phyloP scores from a whole-genome alignment of 2,329 filamentous ascomycete genomes.

The Cercospora canescens region DNA sequence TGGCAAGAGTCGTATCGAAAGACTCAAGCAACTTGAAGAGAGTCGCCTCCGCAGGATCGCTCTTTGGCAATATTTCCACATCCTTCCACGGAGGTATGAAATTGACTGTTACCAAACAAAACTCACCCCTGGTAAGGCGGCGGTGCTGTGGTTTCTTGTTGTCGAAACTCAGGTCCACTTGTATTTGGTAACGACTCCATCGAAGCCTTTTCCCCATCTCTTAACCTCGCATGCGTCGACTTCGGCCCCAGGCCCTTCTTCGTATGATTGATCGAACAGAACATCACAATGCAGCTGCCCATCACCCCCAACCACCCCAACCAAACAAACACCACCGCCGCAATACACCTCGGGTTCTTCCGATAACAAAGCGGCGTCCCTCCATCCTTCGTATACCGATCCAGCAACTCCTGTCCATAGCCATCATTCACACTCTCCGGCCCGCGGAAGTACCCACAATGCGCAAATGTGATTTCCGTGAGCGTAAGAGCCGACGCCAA shows the following conservation, averaged over 20 bases:
- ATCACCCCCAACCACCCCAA: conserved; percentile 52
- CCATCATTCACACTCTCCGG: conserved; percentile 27
- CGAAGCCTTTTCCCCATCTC: background rate
- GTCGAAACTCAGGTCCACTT: background rate
- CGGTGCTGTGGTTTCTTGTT: background rate
- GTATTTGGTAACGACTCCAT: background rate
- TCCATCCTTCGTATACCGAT: conserved; percentile 37
- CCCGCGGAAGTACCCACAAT: conserved; percentile 49
- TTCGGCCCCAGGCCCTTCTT: conserved; percentile 41
- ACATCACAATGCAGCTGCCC: conserved; percentile 44
- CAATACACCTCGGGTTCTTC: conserved; percentile 52
- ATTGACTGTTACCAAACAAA: too few relatives aligned
- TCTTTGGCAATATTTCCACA: too few relatives aligned
- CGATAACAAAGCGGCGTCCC: conserved; percentile 47
- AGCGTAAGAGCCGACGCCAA: conserved; percentile 51
- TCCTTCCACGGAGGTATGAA: too few relatives aligned
- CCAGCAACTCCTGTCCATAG: conserved; percentile 32
- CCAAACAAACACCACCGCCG: conserved; percentile 56
- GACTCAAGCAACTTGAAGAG: too few relatives aligned
- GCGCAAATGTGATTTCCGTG: conserved; percentile 53
- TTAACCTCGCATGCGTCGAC: conserved; percentile 36
- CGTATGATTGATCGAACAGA: conserved; percentile 40
- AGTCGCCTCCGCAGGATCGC: too few relatives aligned
- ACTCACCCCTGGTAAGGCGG: background rate
- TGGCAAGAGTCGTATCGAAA: too few relatives aligned